phyloP scores from a whole-genome alignment of 805 yeast genomes.

The Saturnispora zaruensis region DNA sequence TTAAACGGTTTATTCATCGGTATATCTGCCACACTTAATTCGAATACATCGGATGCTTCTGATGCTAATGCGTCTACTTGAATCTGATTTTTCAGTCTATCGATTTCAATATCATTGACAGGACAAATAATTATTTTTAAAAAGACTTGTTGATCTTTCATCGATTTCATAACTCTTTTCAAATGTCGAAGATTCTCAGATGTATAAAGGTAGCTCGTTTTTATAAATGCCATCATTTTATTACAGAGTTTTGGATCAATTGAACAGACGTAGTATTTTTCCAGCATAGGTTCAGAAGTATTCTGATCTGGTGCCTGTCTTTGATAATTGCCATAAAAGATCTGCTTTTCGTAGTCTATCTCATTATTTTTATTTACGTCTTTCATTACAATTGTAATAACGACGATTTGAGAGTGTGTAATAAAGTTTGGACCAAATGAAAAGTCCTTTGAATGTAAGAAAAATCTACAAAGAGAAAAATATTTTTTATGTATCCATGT shows the following conservation, averaged over 20 bases:
- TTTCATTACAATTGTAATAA: background rate
- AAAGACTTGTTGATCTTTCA: slow-evolving; percentile 10
- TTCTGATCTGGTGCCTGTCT: slow-evolving; percentile 30
- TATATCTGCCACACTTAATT: slow-evolving; percentile 26
- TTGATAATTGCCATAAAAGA: slow-evolving; percentile 32
- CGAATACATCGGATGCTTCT: slow-evolving; percentile 9
- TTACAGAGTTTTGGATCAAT: slow-evolving; percentile 32
- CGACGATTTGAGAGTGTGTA: background rate
- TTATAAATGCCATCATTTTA: slow-evolving; percentile 19
- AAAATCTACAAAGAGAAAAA: no score
- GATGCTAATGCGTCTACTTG: background rate
- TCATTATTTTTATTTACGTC: slow-evolving; percentile 4
- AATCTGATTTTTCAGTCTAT: slow-evolving; percentile 13
- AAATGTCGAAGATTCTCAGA: slow-evolving; percentile 33
- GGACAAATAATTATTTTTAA: slow-evolving; percentile 41
- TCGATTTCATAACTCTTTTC: slow-evolving; percentile 40
- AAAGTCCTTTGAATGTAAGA: no score
- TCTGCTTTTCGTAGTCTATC: slow-evolving; percentile 36
- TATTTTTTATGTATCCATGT: background rate
- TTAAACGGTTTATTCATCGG: slow-evolving; percentile 63
- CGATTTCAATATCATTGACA: slow-evolving; percentile 26
- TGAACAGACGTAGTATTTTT: slow-evolving; percentile 36
- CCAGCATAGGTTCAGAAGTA: slow-evolving; percentile 24
- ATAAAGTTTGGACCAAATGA: background rate
- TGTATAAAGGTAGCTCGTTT: slow-evolving; percentile 21